These are phyloP conservation scores for Carex parvula DNA, from an alignment of 176 grass and related monocot species.

Conservation along the genomic window DNA sequence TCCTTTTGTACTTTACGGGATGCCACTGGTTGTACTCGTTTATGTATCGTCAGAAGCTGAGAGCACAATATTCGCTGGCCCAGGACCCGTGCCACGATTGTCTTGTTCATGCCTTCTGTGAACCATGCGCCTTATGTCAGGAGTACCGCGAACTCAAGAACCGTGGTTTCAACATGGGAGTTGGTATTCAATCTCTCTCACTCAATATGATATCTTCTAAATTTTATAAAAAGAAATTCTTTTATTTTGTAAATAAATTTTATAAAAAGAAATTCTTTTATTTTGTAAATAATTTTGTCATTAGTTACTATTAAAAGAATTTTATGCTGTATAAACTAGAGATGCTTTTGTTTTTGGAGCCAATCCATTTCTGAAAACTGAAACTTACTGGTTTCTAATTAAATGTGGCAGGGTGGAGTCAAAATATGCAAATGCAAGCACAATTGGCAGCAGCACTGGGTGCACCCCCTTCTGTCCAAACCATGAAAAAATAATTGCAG, in stretches of 20 bases:
- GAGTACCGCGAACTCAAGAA: conserved; percentile 57
- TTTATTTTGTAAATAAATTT: too few relatives aligned
- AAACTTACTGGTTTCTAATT: not conserved
- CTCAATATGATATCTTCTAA: not conserved
- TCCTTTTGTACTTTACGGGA: conserved; percentile 15
- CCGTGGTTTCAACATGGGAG: conserved; percentile 48
- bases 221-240: too few relatives aligned
- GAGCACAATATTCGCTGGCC: conserved; percentile 34
- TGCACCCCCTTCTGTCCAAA: not conserved
- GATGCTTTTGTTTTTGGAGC: not conserved
- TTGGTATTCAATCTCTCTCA: conserved; percentile 29
- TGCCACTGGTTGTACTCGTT: conserved; percentile 41
- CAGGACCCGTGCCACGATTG: conserved; percentile 56
- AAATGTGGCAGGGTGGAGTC: not conserved
- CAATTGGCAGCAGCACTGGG: not conserved
- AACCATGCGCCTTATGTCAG: conserved; percentile 52
- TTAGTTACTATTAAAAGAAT: not conserved
- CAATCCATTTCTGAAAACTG: not conserved
- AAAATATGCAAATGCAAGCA: conserved; percentile 12
- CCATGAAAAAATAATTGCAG: not conserved
- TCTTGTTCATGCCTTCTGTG: conserved; percentile 57
- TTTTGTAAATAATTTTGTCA: too few relatives aligned
- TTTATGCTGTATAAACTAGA: not conserved
- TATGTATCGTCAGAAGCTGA: conserved; percentile 54
- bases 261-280: too few relatives aligned